phyloP scores from a whole-genome alignment of 805 yeast genomes.

The Saccharomycopsis javanensis region DNA sequence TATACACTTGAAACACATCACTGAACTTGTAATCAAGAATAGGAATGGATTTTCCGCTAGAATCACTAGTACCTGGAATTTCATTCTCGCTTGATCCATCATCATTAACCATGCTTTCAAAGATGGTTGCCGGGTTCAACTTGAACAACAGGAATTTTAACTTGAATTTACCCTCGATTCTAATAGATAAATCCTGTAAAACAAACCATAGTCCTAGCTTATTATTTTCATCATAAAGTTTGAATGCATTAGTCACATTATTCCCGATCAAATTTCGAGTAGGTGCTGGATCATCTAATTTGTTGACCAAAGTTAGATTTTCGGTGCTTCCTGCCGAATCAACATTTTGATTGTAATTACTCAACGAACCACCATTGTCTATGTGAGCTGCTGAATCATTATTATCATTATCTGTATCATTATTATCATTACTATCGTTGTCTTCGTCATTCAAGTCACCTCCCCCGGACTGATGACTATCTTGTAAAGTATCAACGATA shows the following conservation, averaged over 20 bases:
- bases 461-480: conserved; percentile 9
- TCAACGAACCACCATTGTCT: background rate
- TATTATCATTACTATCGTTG: conserved; percentile 3
- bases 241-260: conserved; percentile 31
- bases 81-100: background rate
- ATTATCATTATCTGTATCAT: background rate
- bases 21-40: conserved; percentile 27
- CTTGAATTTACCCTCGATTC: conserved; percentile 35
- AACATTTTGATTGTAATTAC: conserved; percentile 6
- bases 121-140: conserved; percentile 21
- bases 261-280: conserved; percentile 33
- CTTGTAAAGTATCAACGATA: conserved; percentile 20
- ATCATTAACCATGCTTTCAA: conserved; percentile 11
- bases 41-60: conserved; percentile 20
- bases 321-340: conserved; percentile 9
- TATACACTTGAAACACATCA: conserved; percentile 30
- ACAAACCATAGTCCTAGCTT: conserved; percentile 35
- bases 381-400: background rate
- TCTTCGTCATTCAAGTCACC: conserved; percentile 16
- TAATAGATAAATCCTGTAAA: conserved; percentile 32
- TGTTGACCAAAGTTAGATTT: conserved; percentile 18
- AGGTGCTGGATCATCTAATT: conserved; percentile 23
- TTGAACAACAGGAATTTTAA: conserved; percentile 31
- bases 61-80: background rate
- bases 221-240: conserved; percentile 29